Evolutionary conservation across 2,329 filamentous ascomycete species (phyloP).

Genomic region (Penicillium sp.): DNA sequence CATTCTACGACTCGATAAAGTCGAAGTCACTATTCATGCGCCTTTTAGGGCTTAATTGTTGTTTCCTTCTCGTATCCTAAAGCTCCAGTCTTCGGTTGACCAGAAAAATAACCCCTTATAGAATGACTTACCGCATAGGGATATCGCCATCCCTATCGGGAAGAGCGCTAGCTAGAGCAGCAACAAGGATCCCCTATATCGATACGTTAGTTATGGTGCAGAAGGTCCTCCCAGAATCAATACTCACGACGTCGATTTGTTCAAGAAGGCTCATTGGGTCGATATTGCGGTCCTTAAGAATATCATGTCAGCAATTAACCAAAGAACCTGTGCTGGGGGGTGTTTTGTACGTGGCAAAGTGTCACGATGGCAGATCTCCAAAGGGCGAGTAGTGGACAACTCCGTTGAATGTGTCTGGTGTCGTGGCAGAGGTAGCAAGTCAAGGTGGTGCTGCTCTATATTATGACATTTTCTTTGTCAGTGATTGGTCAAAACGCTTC

Average conservation of each 20-base stretch:
- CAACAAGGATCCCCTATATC: background rate
- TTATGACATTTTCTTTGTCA: background rate
- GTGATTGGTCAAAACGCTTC: background rate
- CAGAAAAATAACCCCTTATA: background rate
- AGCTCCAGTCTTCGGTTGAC: background rate
- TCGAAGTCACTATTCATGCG: background rate
- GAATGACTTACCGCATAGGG: background rate
- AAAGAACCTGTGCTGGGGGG: background rate
- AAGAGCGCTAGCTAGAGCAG: background rate
- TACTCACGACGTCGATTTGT: background rate
- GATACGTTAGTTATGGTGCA: background rate
- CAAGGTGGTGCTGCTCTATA: background rate
- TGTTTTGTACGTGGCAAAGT: background rate
- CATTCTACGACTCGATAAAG: background rate
- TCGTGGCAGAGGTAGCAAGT: background rate
- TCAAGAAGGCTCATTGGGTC: background rate
- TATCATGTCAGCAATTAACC: background rate
- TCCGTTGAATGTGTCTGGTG: background rate
- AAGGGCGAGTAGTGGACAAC: background rate
- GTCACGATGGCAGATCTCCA: background rate
- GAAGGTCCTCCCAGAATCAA: background rate
- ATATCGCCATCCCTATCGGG: conserved; percentile 1
- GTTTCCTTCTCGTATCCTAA: background rate
- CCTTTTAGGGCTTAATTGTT: background rate
- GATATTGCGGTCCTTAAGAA: background rate